A percentile compares a stretch with the other conserved stretches of the same genome.
These are phyloP conservation scores for Calycina herbarum DNA, from an alignment of 2,329 filamentous ascomycete genomes.

Conservation along the genomic window DNA sequence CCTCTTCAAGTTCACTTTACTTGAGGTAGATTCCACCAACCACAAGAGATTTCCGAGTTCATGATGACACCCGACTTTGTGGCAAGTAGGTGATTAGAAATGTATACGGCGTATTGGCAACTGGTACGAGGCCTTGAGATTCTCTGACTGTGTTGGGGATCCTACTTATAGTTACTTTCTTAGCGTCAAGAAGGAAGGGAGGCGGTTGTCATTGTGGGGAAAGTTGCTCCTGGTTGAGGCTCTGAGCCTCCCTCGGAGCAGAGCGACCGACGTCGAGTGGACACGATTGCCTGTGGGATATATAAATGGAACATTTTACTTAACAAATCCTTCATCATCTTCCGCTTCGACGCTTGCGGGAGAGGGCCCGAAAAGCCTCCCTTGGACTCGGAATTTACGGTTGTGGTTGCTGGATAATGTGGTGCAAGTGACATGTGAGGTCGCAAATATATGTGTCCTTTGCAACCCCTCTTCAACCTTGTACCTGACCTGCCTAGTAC, in stretches of 20 bases:
- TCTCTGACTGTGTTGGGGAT: neutral
- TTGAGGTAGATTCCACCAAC: neutral
- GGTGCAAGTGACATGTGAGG: neutral
- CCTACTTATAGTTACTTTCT: neutral
- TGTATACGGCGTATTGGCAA: neutral
- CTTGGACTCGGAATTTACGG: neutral
- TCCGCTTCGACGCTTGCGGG: neutral
- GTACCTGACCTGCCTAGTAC: neutral
- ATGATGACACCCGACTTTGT: neutral
- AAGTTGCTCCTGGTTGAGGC: slow-evolving; percentile 1
- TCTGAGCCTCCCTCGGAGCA: slow-evolving; percentile 2
- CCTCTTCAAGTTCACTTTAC: neutral
- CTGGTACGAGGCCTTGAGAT: neutral
- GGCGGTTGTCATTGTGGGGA: neutral
- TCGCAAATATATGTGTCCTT: slow-evolving; percentile 3
- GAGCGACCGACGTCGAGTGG: slow-evolving; percentile 3
- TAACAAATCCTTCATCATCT: neutral
- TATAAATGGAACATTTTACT: too few species aligned
- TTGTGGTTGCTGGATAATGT: neutral
- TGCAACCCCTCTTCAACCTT: slow-evolving; percentile 2
- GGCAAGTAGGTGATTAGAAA: neutral
- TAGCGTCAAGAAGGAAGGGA: neutral
- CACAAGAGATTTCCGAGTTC: neutral
- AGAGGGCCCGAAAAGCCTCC: slow-evolving; percentile 7
- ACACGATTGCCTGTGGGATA: slow-evolving; percentile 1